Conservation (phyloP, 768 basidiomycete species). For the Macrolepiota dolichaula region DNA sequence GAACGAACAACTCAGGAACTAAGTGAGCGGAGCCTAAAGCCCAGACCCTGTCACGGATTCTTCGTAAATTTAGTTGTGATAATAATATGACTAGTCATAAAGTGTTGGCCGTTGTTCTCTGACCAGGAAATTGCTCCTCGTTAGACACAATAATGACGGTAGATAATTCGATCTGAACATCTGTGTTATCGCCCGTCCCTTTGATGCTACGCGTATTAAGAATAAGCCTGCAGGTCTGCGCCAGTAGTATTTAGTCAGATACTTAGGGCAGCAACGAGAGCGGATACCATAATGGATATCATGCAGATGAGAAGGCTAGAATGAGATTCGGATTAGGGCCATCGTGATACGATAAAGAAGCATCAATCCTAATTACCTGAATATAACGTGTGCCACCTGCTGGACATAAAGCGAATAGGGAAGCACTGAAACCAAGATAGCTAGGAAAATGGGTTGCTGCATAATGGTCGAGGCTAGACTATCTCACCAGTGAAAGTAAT, state of each 20-base stretch:
- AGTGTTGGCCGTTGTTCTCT: not conserved
- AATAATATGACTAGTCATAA: not conserved
- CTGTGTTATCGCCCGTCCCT: not conserved
- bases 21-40: too few relatives aligned
- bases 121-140: not conserved
- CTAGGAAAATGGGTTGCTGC: not conserved
- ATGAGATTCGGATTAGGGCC: not conserved
- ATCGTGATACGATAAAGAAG: not conserved
- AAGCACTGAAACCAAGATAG: not conserved
- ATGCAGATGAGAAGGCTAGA: not conserved
- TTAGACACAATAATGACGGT: not conserved
- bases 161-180: not conserved
- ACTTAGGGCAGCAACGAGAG: not conserved
- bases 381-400: not conserved
- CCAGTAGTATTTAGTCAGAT: not conserved
- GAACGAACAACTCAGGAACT: too few relatives aligned
- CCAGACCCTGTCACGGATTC: not conserved
- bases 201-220: not conserved
- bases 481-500: not conserved
- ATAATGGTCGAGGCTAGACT: too few relatives aligned
- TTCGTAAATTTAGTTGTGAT: not conserved
- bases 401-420: not conserved
- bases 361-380: not conserved
- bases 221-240: not conserved
- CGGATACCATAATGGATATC: not conserved